Base-by-base conservation (phyloP, 2,329 filamentous ascomycete genomes). In the Eutypa lata region DNA sequence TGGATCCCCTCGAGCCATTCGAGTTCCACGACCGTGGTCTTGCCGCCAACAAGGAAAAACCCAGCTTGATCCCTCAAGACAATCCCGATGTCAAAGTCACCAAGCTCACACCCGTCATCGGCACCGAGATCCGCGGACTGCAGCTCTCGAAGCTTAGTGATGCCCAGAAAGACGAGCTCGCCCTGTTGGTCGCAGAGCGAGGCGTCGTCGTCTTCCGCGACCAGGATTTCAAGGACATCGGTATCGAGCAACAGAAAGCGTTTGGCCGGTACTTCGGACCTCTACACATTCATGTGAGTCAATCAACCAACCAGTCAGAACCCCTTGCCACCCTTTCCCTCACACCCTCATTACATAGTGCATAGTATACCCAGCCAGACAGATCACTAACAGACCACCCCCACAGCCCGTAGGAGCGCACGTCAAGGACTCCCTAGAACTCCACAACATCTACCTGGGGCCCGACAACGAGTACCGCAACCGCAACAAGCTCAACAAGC, bases 211-310 rank as follows among this genome's bases (percentile, higher is more conserved):
- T 60, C 48, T 62, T 62, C 42, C 51, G 56, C 7, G 40, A 55
- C 48, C 58, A 55, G 22, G 59, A 64, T 42, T 66, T 65, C 38
- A 42, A 51, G 7, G 54, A 59, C 35, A 53, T 63, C 24, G 61
- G 61, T 2, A 58, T 64, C 40, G 61, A 63, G 38, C 48, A 19
- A 5, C 61, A 64, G 50, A 57, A 58, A 48, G 47, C 62, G 22
- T 57, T 64, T 42, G 60, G 61, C 7, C 28, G 48, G 1, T 53
- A 61, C 19, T 62, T 56, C 48, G 60, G 60, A 3, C 60, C 58
- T 24, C 42, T 62, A 37, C 60, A 62, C 47, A 47, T 57, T 3
- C 60, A 63, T 31, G 26, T 31, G 6, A 31, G 26, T 31, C 26
- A 31, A 31, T n/a, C n/a, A n/a, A 31, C 26, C 35, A 52, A 48